Evolutionary conservation across 2,329 filamentous ascomycete species (phyloP).

Genomic region (Pseudogymnoascus sp.): DNA sequence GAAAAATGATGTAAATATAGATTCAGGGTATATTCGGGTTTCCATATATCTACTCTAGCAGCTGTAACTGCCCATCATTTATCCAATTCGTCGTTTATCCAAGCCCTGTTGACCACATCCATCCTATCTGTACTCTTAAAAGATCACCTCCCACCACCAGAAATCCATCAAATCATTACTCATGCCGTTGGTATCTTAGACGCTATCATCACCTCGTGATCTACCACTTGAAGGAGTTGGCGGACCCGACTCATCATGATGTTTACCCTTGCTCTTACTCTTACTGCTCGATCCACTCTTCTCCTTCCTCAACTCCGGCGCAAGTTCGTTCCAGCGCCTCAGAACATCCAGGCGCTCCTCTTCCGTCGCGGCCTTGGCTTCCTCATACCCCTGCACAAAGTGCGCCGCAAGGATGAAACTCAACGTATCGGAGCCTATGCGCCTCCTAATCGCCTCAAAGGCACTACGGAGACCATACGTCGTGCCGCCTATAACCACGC

Average conservation of each 20-base stretch:
- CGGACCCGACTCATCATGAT: neutral
- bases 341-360: conserved; percentile 22
- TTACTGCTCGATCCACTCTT: conserved; percentile 9
- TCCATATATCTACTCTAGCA: neutral
- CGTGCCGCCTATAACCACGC: conserved; percentile 14
- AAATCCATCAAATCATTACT: neutral
- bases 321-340: conserved; percentile 19
- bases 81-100: neutral
- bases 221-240: neutral
- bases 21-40: neutral
- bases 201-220: neutral
- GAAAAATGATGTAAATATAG: neutral
- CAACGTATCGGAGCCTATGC: conserved; percentile 19
- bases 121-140: neutral
- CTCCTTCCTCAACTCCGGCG: conserved; percentile 14
- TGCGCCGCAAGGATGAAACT: conserved; percentile 25
- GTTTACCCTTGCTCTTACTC: conserved; percentile 10
- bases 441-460: conserved; percentile 20
- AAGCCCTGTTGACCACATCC: neutral
- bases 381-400: conserved; percentile 23
- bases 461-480: conserved; percentile 19
- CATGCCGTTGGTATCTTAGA: neutral
- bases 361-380: conserved; percentile 18
- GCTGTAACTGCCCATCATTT: neutral
- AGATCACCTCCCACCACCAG: neutral